Percentiles rank a stretch among this genome's conserved stretches.
phyloP scores from a whole-genome alignment of 2,329 filamentous ascomycete genomes.

The Clonostachys byssicola region DNA sequence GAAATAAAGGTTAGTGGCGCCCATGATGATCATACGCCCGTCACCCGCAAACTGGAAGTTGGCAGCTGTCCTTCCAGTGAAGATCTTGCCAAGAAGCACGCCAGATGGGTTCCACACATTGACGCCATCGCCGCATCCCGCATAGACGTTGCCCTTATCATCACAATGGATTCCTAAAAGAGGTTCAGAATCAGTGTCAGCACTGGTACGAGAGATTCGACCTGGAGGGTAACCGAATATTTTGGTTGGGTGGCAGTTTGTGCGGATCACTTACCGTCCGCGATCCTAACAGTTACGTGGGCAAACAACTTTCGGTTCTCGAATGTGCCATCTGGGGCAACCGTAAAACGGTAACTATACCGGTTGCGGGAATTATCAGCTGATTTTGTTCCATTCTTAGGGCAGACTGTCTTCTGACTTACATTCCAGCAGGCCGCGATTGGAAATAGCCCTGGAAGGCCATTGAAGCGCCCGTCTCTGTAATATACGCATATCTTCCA shows the following conservation, averaged over 20 bases:
- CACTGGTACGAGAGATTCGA: too few relatives aligned
- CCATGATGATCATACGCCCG: conserved; percentile 26
- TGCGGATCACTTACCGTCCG: conserved; percentile 41
- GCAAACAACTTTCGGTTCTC: conserved; percentile 51
- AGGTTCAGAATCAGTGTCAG: not conserved
- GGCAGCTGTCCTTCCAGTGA: conserved; percentile 35
- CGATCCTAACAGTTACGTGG: conserved; percentile 45
- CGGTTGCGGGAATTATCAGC: too few relatives aligned
- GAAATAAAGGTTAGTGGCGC: conserved; percentile 26
- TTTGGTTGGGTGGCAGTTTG: too few relatives aligned
- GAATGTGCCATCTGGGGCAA: conserved; percentile 38
- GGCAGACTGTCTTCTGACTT: not conserved
- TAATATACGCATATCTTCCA: conserved; percentile 46
- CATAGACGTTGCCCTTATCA: conserved; percentile 49
- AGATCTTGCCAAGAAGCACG: conserved; percentile 51
- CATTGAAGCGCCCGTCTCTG: conserved; percentile 44
- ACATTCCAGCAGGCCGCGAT: conserved; percentile 5
- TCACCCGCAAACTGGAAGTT: conserved; percentile 40
- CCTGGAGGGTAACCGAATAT: too few relatives aligned
- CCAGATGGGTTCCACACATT: conserved; percentile 41
- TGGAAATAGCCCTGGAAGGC: too few relatives aligned
- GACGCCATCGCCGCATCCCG: conserved; percentile 42
- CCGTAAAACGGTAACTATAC: conserved; percentile 39
- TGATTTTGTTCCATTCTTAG: not conserved
- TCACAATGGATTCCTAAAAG: conserved; percentile 49